Evolutionary conservation across 805 yeast species (phyloP).

Genomic region (Teunomyces aglyptinius): DNA sequence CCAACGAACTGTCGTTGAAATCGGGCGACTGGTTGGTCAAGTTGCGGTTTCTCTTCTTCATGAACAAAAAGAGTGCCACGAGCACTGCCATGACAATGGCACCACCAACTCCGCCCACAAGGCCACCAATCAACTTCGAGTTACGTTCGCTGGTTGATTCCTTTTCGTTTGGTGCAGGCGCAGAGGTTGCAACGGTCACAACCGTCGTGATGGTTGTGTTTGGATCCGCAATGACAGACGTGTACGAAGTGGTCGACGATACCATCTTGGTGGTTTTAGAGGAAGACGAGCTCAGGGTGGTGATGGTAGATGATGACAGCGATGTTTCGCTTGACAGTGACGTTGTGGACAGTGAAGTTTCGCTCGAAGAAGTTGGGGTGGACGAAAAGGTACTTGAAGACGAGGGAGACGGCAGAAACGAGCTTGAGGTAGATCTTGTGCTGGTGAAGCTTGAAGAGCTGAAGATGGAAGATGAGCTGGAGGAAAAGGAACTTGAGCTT

Average conservation of each 20-base stretch:
- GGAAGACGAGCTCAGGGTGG: constrained; percentile 10
- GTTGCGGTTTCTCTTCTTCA: constrained; percentile 28
- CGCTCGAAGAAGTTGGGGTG: constrained; percentile 6
- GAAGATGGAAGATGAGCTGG: constrained; percentile 5
- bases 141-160: constrained; percentile 17
- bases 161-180: constrained; percentile 11
- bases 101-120: constrained; percentile 49
- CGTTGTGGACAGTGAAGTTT: constrained; percentile 1
- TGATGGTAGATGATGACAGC: constrained; percentile 6
- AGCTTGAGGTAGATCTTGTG: constrained; percentile 10
- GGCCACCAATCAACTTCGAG: constrained; percentile 42
- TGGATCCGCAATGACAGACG: constrained; percentile 20
- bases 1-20: constrained; percentile 33
- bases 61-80: constrained; percentile 34
- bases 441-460: constrained; percentile 12
- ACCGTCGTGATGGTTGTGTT: constrained; percentile 43
- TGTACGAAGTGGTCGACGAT: constrained; percentile 11
- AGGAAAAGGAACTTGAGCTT: background rate
- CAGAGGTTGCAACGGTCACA: constrained; percentile 37
- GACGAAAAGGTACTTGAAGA: constrained; percentile 5
- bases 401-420: background rate
- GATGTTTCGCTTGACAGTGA: background rate
- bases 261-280: background rate
- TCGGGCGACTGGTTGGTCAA: constrained; percentile 44
- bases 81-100: constrained; percentile 38